Evolutionary conservation across 2,329 filamentous ascomycete genomes (phyloP).

Genomic region (Aspergillus brunneoviolaceus): DNA sequence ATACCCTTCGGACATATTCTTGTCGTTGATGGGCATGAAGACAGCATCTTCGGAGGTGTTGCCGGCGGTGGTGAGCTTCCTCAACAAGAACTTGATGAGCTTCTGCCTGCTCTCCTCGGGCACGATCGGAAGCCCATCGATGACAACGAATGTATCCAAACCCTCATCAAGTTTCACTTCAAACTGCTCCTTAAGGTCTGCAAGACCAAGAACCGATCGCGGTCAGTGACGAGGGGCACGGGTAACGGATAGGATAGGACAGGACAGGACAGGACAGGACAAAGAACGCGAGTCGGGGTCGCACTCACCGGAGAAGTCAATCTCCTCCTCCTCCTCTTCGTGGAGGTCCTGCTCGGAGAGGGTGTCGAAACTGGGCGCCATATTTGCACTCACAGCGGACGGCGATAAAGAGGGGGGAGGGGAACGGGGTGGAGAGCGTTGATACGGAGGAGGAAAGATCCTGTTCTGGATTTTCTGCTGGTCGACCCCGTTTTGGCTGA

Average conservation of each 20-base stretch:
- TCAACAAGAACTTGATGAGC: constrained; percentile 91
- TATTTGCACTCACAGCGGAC: constrained; percentile 53
- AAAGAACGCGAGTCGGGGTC: constrained; percentile 8
- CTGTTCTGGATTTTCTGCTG: constrained; percentile 33
- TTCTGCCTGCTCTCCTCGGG: constrained; percentile 89
- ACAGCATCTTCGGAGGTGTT: constrained; percentile 82
- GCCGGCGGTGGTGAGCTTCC: constrained; percentile 85
- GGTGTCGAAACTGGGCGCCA: constrained; percentile 92
- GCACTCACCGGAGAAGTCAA: constrained; percentile 74
- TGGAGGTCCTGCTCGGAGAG: constrained; percentile 90
- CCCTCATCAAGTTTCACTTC: constrained; percentile 95
- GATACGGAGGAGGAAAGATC: constrained; percentile 24
- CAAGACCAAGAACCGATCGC: constrained; percentile 10
- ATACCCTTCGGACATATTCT: constrained; percentile 83
- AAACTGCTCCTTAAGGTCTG: constrained; percentile 87
- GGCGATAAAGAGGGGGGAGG: constrained; percentile 22
- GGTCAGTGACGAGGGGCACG: constrained; percentile 31
- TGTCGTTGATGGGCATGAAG: constrained; percentile 89
- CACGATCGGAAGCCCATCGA: constrained; percentile 90
- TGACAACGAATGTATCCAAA: constrained; percentile 91
- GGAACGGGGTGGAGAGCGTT: constrained; percentile 20
- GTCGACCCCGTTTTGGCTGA: constrained; percentile 24
- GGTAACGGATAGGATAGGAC: constrained; percentile 10
- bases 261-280: constrained; percentile 7
- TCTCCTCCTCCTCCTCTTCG: constrained; percentile 85